Base-by-base conservation (phyloP, 805 yeast genomes). In the Cyberlindnera euphorbiiphila region DNA sequence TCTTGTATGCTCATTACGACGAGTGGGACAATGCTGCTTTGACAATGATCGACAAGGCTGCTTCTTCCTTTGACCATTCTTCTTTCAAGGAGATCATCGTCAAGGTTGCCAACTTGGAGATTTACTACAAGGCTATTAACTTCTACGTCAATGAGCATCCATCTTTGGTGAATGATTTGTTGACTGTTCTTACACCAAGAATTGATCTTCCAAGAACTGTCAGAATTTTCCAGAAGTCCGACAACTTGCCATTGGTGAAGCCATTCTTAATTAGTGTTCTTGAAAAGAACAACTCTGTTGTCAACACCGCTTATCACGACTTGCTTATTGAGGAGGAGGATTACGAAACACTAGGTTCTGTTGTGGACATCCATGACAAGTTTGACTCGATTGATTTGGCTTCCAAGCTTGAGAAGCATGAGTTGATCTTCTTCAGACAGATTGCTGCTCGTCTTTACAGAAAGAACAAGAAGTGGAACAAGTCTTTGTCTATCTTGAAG, bases 1-100 rank as follows among this genome's bases (percentile, higher is more conserved):
- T 93, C 80, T 71, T 93, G 62, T 91, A 91, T 68, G 88, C 96
- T 60, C 98, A 93, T 65, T 93, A 93, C 62, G 98, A 93, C 60
- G 98, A 93, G 68, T 93, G 96, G 95, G 98, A 93, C 63, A 93
- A 93, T 63, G 98, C 98, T 44, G 88, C 96, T 24, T 73, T 93
- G 59, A 80, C 96, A 12, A 86, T 93, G 89, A 93, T 93, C 71
- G 97, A 93, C 62, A 87, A 80, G 59, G 82, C 95, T 4, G 86
- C 94, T 43, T 83, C 83, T 51, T 88, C 96, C 13, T 89, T 91
- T 56, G 98, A 93, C 53, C 98, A 93, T 61, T 67, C 79, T 21
- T 84, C 95, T 29, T 93, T 93, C 74, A 93, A 93, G 70, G 98
- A 93, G 58, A 81, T 93, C 32, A 71, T 93, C 45, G 95, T 86